Percentiles rank a stretch among this genome's conserved stretches.
Evolutionary conservation across 768 basidiomycete species (phyloP).

Genomic region (Phaeolepiota aurea): DNA sequence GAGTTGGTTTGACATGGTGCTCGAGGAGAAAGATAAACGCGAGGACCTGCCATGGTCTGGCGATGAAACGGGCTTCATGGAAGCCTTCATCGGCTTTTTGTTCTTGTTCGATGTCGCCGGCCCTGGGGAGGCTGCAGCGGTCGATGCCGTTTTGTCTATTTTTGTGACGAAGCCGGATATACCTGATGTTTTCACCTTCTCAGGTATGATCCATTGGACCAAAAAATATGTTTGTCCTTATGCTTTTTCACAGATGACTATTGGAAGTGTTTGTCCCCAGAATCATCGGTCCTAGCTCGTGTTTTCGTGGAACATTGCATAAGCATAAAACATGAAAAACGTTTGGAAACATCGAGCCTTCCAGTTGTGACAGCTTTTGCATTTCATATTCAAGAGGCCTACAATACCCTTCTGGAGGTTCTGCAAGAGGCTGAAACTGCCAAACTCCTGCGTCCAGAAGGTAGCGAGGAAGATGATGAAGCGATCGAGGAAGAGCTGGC

Average conservation of each 20-base stretch:
- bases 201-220: slow-evolving; percentile 37
- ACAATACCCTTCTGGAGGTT: slow-evolving; percentile 47
- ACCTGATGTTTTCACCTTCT: slow-evolving; percentile 64
- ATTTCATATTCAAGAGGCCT: slow-evolving; percentile 71
- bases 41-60: slow-evolving; percentile 24
- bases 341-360: slow-evolving; percentile 58
- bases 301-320: slow-evolving; percentile 81
- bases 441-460: slow-evolving; percentile 20
- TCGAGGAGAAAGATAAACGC: slow-evolving; percentile 25
- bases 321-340: slow-evolving; percentile 47
- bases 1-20: slow-evolving; percentile 70
- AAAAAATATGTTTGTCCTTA: background rate
- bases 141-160: slow-evolving; percentile 73
- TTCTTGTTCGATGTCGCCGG: slow-evolving; percentile 57
- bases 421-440: slow-evolving; percentile 32
- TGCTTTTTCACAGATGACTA: slow-evolving; percentile 43
- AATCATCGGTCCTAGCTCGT: slow-evolving; percentile 76
- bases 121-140: slow-evolving; percentile 60
- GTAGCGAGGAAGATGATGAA: slow-evolving; percentile 36
- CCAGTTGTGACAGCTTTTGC: slow-evolving; percentile 93
- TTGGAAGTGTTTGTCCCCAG: slow-evolving; percentile 71
- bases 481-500: slow-evolving; percentile 49
- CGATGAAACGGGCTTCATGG: slow-evolving; percentile 41
- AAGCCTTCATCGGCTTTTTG: slow-evolving; percentile 34
- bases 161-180: slow-evolving; percentile 68